These are phyloP conservation scores for Ceratobasidium sp. DNA, from an alignment of 1,284 basidiomycete genomes.

Conservation along the genomic window DNA sequence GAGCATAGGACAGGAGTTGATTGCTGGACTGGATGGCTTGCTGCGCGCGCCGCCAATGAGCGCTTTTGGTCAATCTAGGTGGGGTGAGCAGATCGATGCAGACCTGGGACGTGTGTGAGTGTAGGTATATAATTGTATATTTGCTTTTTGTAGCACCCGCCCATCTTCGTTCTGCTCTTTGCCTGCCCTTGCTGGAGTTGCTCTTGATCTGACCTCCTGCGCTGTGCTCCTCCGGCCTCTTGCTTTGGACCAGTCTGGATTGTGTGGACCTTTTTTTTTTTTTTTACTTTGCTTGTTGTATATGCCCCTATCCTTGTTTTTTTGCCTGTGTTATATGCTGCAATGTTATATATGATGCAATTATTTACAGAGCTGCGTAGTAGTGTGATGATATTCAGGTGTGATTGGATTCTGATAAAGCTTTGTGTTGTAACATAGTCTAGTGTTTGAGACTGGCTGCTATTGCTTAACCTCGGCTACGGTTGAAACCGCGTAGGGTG, in stretches of 20 bases:
- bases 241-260: not conserved
- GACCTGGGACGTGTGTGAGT: not conserved
- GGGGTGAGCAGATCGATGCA: constrained; percentile 6
- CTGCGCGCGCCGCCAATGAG: constrained; percentile 26
- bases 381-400: not conserved
- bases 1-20: constrained; percentile 19
- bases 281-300: not conserved
- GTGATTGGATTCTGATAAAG: too few relatives aligned
- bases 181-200: not conserved
- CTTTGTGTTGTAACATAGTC: not conserved
- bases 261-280: constrained; percentile 29
- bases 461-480: too few relatives aligned
- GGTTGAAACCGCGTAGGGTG: too few relatives aligned
- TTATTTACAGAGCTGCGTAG: constrained; percentile 5
- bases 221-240: not conserved
- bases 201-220: constrained; percentile 1
- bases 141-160: constrained; percentile 2
- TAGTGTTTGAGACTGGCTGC: too few relatives aligned
- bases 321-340: constrained; percentile 25
- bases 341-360: constrained; percentile 38
- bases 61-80: constrained; percentile 25
- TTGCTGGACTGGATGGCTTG: constrained; percentile 1
- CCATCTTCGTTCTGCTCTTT: not conserved
- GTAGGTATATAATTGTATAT: not conserved
- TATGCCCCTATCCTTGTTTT: constrained; percentile 1